Conservation (phyloP, 345 rosid species). For the Litchi chinensis region DNA sequence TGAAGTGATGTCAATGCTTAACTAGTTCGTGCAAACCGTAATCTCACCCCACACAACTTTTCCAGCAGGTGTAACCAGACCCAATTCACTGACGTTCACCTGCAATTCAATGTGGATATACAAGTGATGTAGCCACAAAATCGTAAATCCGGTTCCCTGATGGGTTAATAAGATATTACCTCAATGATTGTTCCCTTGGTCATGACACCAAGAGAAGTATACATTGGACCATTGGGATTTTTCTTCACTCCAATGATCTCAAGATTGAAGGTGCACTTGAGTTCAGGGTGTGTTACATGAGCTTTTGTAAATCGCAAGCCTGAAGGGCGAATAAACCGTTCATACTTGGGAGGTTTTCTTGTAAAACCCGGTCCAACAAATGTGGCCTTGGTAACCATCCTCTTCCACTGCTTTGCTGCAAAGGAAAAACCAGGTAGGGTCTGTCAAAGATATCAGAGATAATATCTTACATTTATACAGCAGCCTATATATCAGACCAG, state of each 20-base stretch:
- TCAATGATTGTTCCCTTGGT: slow-evolving; percentile 88
- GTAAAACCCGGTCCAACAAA: slow-evolving; percentile 86
- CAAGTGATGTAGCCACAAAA: neutral
- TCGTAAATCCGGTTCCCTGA: neutral
- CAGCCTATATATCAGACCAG: neutral
- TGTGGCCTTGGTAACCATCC: slow-evolving; percentile 91
- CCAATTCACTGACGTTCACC: slow-evolving; percentile 97
- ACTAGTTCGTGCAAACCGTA: neutral
- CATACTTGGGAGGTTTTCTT: slow-evolving; percentile 90
- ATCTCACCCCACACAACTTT: slow-evolving; percentile 90
- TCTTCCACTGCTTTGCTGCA: slow-evolving; percentile 94
- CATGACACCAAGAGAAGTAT: slow-evolving; percentile 81
- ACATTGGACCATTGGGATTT: slow-evolving; percentile 85
- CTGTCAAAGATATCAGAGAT: neutral
- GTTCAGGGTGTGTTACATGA: slow-evolving; percentile 88
- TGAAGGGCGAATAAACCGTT: slow-evolving; percentile 84
- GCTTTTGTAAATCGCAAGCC: slow-evolving; percentile 82
- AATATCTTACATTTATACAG: neutral
- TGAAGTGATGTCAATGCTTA: neutral
- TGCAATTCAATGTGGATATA: slow-evolving; percentile 28
- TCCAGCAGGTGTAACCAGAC: slow-evolving; percentile 85
- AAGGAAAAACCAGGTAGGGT: neutral
- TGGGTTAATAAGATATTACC: slow-evolving; percentile 35
- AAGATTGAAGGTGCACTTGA: slow-evolving; percentile 78
- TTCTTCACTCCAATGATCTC: slow-evolving; percentile 85